Evolutionary conservation across 495 filamentous ascomycete genomes (phyloP), one percentile per base, ranked within the genome.

Genomic region (Neurospora tetrasperma): DNA sequence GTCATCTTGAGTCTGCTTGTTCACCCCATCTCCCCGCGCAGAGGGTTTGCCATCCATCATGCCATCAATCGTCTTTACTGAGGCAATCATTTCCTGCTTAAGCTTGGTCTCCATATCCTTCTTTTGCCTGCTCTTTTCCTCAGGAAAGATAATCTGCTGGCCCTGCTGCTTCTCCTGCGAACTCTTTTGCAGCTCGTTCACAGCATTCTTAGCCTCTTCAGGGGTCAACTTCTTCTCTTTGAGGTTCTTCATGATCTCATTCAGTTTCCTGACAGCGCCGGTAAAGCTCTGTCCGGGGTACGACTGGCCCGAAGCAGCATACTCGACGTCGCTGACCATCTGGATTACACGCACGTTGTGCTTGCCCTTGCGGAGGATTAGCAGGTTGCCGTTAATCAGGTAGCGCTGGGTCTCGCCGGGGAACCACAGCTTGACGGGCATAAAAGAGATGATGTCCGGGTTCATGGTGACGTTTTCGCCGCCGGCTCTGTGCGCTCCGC

Each of bases 331-430:
- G 73, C 85, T 85, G 18, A 96, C 83, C 73, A 97, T 85, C 74
- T 90, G 83, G 69, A 96, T 85, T 66, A 94, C 81, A 70, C 90
- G 89, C 42, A 96, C 81, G 78, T 94, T 94, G 86, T 91, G 91
- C 81, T 97, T 97, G 42, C 93, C 93, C 41, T 88, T 80, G 75
- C 93, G 87, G 27, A 97, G 80, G 73, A 96, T 86, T 59, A 97
- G 78, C 6, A 90, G 74, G 46, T 88, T 82, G 42, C 82, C 89
- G 46, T 90, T 88, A 20, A 92, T 84, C 27, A 96, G 78, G 75
- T 88, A 93, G 39, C 89, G 85, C 43, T 82, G 43, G 0, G 89
- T 90, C 23, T 90, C 88, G 35, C 85, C 76, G 0, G 85, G 80
- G 44, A 83, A 80, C 88, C 88, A 92, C 46, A 82, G 79, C 71